Conservation (phyloP, 1,284 basidiomycete species). For the Heliocybe sulcata region DNA sequence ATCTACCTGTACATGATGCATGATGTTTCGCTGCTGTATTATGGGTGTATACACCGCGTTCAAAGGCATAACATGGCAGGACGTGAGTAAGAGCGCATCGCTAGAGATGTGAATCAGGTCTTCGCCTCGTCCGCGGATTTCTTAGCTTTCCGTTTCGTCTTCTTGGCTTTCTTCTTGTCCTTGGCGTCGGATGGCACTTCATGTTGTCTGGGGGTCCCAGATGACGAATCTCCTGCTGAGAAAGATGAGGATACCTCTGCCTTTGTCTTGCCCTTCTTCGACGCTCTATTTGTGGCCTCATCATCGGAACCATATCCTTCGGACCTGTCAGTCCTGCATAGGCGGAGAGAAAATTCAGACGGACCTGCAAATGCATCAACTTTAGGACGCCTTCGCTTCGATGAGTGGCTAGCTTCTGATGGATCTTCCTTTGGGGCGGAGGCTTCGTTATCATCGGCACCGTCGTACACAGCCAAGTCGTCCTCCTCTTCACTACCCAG, state of each 20-base stretch:
- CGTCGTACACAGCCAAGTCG: conserved; percentile 31
- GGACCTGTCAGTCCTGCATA: not conserved
- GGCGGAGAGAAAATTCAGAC: conserved; percentile 4
- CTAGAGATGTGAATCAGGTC: not conserved
- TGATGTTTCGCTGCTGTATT: not conserved
- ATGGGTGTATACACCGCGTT: not conserved
- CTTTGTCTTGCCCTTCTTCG: not conserved
- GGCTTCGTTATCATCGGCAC: conserved; percentile 28
- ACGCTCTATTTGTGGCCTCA: not conserved
- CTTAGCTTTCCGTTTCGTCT: conserved; percentile 19
- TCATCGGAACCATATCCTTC: not conserved
- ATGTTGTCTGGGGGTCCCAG: not conserved
- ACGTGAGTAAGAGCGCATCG: not conserved
- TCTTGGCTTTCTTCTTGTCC: conserved; percentile 14
- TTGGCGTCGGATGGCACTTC: not conserved
- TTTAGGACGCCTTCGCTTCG: conserved; percentile 42
- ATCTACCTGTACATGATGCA: no score
- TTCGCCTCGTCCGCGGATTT: conserved; percentile 3
- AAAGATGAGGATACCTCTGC: not conserved
- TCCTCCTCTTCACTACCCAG: conserved; percentile 35
- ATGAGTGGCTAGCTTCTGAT: conserved; percentile 9
- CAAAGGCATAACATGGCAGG: not conserved
- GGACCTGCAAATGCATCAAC: conserved; percentile 63
- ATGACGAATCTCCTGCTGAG: not conserved
- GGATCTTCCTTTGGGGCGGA: conserved; percentile 8